These are phyloP conservation scores for Jaminaea rosea DNA, from an alignment of 1,284 basidiomycete species.

Conservation along the genomic window DNA sequence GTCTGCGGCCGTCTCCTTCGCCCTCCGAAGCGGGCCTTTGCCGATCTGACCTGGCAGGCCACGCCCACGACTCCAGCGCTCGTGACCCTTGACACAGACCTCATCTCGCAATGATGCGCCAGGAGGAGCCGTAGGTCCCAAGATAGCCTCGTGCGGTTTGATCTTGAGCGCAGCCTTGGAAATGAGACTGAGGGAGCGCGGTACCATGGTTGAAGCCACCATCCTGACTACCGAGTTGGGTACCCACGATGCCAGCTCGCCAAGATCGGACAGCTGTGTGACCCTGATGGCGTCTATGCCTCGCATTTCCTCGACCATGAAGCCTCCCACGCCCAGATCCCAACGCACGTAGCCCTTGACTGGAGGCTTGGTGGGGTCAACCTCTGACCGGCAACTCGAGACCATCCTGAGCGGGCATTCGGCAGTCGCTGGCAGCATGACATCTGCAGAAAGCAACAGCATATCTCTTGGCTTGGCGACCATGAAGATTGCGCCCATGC, in stretches of 20 bases:
- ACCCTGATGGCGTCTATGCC: slow-evolving; percentile 24
- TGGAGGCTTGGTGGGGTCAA: slow-evolving; percentile 21
- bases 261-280: slow-evolving; percentile 36
- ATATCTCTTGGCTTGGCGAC: slow-evolving; percentile 36
- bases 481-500: slow-evolving; percentile 38
- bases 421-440: slow-evolving; percentile 15
- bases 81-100: not conserved
- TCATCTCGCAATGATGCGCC: not conserved
- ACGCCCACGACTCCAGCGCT: not conserved
- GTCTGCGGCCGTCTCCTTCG: not conserved
- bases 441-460: slow-evolving; percentile 30
- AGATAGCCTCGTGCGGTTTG: not conserved
- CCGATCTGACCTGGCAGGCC: not conserved
- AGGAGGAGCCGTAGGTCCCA: not conserved
- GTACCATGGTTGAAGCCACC: slow-evolving; percentile 34
- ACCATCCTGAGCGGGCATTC: slow-evolving; percentile 16
- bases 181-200: slow-evolving; percentile 24
- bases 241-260: slow-evolving; percentile 34
- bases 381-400: slow-evolving; percentile 22
- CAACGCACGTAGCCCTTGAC: slow-evolving; percentile 31
- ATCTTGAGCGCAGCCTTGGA: slow-evolving; percentile 27
- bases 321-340: slow-evolving; percentile 28
- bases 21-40: not conserved
- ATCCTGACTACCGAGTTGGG: slow-evolving; percentile 32
- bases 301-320: slow-evolving; percentile 38